Evolutionary conservation across 441 rosid species (phyloP).

Genomic region (Breynia disticha): DNA sequence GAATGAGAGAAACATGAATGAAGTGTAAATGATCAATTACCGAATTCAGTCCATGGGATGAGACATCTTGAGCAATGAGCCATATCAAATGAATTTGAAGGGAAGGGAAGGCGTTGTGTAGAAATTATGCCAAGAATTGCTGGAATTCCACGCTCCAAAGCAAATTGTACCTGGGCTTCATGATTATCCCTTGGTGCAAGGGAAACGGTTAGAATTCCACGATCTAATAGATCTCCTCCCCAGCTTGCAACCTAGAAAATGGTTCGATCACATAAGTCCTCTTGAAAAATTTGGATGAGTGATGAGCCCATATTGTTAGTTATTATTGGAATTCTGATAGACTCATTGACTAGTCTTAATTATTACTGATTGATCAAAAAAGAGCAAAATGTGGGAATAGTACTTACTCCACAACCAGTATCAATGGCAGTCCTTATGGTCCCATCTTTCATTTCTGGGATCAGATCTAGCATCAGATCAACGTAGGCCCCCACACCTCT

Average conservation of each 20-base stretch:
- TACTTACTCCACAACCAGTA: conserved; percentile 94
- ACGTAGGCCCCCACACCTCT: conserved; percentile 88
- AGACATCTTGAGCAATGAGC: conserved; percentile 99
- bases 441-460: conserved; percentile 92
- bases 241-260: conserved; percentile 84
- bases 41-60: conserved; percentile 98
- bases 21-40: conserved; percentile 25
- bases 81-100: conserved; percentile 92
- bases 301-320: no score
- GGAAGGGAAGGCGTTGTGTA: conserved; percentile 93
- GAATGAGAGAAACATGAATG: neutral
- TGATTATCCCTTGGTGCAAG: conserved; percentile 98
- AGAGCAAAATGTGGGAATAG: neutral
- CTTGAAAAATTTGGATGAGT: neutral
- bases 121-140: conserved; percentile 95
- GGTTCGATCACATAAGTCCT: conserved; percentile 2
- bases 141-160: conserved; percentile 94
- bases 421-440: conserved; percentile 86
- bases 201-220: conserved; percentile 80
- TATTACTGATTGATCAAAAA: neutral
- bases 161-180: conserved; percentile 97
- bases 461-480: conserved; percentile 83
- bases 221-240: conserved; percentile 95
- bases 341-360: neutral
- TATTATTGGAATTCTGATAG: no score